Evolutionary conservation across 257 asterid species (phyloP), one percentile per base, ranked within the genome.

Genomic region (Forsythia viridissima): DNA sequence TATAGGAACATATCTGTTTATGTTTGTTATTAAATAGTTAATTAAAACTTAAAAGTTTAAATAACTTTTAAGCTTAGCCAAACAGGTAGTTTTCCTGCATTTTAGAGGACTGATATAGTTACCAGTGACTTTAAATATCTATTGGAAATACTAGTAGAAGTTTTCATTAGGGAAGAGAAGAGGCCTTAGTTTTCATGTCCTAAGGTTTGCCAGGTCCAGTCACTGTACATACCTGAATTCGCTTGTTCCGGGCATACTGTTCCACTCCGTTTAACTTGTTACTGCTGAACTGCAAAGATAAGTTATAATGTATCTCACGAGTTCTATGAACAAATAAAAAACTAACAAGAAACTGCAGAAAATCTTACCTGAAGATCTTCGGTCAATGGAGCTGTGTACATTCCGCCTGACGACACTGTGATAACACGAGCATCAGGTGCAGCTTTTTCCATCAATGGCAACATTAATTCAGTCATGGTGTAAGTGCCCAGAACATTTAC

Each of bases 391-490:
- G 91, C 63, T 20, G 97, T 85, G 65, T 94, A 94, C 99, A 94
- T 94, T 86, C 99, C 99, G 11, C 98, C 99, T 0, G 98, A 91
- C 55, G 99, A 41, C 82, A 94, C 98, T 48, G 97, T 91, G 80
- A 94, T 90, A 48, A 94, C 99, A 76, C 97, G 98, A 43, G 99
- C 98, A 91, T 93, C 93, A 3, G 99, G 98, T 20, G 90, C 90
- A 75, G 96, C 97, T 84, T 94, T 94, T 89, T 93, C 96, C 59
- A 91, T 85, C 81, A 91, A 82, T 6, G 98, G 99, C 79, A 93
- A 61, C 96, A 94, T 86, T 48, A 84, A 82, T 85, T 93, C 92
- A 7, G 98, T 94, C 81, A 92, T 76, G 41, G 97, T 77, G 86
- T 89, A 94, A 74, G 97, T 91, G 72, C 99, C 98, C 48, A 93